Base-by-base conservation (phyloP, 2,329 filamentous ascomycete species). In the Phaeosphaeria sp. region DNA sequence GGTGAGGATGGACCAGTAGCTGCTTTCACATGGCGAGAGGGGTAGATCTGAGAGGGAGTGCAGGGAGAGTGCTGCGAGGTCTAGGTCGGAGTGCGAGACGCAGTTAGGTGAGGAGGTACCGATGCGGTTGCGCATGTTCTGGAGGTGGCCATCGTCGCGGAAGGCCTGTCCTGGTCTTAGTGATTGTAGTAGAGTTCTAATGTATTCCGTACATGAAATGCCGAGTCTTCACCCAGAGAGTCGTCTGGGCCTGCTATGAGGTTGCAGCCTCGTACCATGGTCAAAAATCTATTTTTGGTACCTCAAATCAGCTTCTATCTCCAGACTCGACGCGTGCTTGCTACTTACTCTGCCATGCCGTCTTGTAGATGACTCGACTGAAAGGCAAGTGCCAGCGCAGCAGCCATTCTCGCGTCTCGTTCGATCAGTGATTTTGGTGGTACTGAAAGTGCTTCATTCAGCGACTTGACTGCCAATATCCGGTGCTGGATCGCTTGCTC, bases 401-500 rank as follows among this genome's bases (percentile, higher is more conserved):
- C 71, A 1, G 74, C 75, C 69, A 78, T 74, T 51, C 75, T 68
- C 5, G 75, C 75, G 57, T 78, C 76, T 49, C 67, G 64, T 57
- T 78, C 76, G 49, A 59, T 65, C 49, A 65, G 62, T 7, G 64
- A 67, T 46, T 69, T 72, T 4, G 74, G 69, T 17, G 73, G 72
- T n/a, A 67, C 62, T 33, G 75, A 76, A 13, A 78, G 63, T 7
- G 76, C 74, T 50, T 76, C 67, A 45, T 78, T 78, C n/a, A 78
- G 64, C 1, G 71, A 71, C 57, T 83, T 83, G 66, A 91, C 86
- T 6, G 89, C 88, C 57, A 89, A 85, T 51, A 89, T 78, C 20
- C 89, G 86, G 72, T 91, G 89, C 36, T 79, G 79, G 77, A 91
- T 85, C 43, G 88, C 88, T 27, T 84, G 81, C 15, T 83, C 78